These are phyloP conservation scores for Cercospora janseana DNA, from an alignment of 2,329 filamentous ascomycete genomes.

Conservation along the genomic window DNA sequence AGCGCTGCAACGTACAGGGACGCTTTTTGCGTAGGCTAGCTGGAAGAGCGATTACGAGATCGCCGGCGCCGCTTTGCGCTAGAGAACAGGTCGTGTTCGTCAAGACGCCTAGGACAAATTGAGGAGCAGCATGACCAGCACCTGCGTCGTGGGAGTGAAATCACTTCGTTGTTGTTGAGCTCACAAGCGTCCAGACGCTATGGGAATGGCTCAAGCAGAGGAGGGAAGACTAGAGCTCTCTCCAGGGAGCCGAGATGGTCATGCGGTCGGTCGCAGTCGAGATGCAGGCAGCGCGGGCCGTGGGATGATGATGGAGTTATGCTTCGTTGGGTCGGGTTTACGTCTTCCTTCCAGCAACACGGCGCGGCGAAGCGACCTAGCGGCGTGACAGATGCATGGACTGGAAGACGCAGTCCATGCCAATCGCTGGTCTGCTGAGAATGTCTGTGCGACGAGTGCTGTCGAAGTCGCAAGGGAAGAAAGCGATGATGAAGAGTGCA, in stretches of 20 bases:
- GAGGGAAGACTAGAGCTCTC: not conserved
- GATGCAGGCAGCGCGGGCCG: conserved; percentile 3
- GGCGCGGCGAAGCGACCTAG: not conserved
- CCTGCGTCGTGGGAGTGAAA: conserved; percentile 3
- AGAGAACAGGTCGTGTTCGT: conserved; percentile 16
- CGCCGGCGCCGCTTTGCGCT: conserved; percentile 16
- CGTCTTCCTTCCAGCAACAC: not conserved
- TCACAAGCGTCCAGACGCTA: not conserved
- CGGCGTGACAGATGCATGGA: conserved; percentile 16
- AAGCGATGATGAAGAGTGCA: not conserved
- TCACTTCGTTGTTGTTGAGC: not conserved
- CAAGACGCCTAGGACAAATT: conserved; percentile 7
- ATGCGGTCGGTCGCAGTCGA: conserved; percentile 4
- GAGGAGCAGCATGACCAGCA: conserved; percentile 13
- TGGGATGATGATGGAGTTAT: conserved; percentile 1
- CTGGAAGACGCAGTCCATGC: conserved; percentile 3
- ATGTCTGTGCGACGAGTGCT: conserved; percentile 5
- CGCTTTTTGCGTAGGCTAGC: conserved; percentile 14
- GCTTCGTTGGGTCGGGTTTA: not conserved
- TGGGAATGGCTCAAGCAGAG: not conserved
- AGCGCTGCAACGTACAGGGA: conserved; percentile 1
- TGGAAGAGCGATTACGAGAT: conserved; percentile 12
- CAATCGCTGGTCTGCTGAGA: conserved; percentile 11
- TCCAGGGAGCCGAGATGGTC: not conserved
- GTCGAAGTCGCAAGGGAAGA: not conserved